These are phyloP conservation scores for Colletotrichum plurivorum DNA, from an alignment of 2,329 filamentous ascomycete species.

Conservation along the genomic window DNA sequence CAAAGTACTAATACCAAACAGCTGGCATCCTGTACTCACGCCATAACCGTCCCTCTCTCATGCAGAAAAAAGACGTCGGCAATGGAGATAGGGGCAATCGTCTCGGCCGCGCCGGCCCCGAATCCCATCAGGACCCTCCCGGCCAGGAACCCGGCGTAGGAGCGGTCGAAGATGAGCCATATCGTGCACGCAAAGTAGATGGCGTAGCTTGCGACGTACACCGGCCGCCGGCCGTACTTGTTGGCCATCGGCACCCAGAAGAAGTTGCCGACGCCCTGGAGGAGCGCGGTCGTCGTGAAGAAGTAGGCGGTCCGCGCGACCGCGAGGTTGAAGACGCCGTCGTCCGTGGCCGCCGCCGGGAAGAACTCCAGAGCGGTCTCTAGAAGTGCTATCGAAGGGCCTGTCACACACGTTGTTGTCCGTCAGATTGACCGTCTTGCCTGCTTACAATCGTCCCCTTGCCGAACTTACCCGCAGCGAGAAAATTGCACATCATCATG, in stretches of 20 bases:
- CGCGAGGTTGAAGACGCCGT: constrained; percentile 47
- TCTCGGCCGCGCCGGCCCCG: constrained; percentile 67
- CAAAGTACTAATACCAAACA: not conserved
- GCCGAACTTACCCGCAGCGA: constrained; percentile 60
- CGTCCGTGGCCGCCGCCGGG: constrained; percentile 49
- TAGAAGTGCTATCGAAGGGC: constrained; percentile 65
- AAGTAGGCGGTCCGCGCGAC: constrained; percentile 65
- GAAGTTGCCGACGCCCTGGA: constrained; percentile 63
- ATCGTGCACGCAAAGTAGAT: constrained; percentile 58
- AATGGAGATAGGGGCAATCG: constrained; percentile 65
- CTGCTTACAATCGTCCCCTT: not conserved
- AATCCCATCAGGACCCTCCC: constrained; percentile 67
- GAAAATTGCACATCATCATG: constrained; percentile 70
- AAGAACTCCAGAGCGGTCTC: constrained; percentile 63
- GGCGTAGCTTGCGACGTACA: constrained; percentile 59
- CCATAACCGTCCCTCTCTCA: constrained; percentile 67
- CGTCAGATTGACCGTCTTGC: constrained; percentile 1
- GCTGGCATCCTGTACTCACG: constrained; percentile 48
- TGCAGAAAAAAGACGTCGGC: constrained; percentile 71
- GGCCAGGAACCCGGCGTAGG: constrained; percentile 58
- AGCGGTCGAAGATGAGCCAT: constrained; percentile 59
- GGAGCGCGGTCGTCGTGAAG: constrained; percentile 65
- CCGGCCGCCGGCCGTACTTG: constrained; percentile 60
- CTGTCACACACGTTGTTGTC: constrained; percentile 20
- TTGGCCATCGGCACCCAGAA: constrained; percentile 62